Percentiles rank a stretch among this genome's conserved stretches.
Evolutionary conservation across 179 eudicot species (phyloP).

Genomic region (Camellia oleifera): DNA sequence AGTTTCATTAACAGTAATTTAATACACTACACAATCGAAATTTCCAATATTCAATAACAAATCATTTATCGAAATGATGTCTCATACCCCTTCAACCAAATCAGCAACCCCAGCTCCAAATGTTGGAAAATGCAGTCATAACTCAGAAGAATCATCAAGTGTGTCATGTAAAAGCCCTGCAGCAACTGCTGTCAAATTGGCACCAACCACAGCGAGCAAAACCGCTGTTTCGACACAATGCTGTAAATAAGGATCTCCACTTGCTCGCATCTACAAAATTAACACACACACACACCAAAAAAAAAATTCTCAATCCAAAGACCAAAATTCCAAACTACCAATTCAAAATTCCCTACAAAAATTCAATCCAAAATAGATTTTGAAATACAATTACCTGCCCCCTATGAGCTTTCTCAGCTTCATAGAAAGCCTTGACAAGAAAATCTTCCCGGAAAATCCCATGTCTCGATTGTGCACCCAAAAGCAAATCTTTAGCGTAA

Average conservation of each 20-base stretch:
- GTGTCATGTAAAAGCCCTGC: conserved; percentile 96
- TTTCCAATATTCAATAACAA: not conserved
- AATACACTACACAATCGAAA: not conserved
- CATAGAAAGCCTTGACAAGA: conserved; percentile 82
- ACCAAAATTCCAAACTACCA: conserved; percentile 1
- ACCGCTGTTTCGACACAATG: conserved; percentile 95
- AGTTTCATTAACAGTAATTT: not conserved
- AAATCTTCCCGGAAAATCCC: conserved; percentile 59
- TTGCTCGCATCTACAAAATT: conserved; percentile 66
- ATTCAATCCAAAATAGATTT: conserved; percentile 1
- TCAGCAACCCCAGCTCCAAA: conserved; percentile 89
- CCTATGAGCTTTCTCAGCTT: conserved; percentile 94
- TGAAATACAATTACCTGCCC: conserved; percentile 62
- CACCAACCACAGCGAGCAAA: conserved; percentile 75
- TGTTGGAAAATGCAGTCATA: conserved; percentile 53
- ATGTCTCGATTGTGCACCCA: conserved; percentile 67
- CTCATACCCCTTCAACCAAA: conserved; percentile 83
- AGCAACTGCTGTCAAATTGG: conserved; percentile 83
- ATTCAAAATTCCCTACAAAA: not conserved
- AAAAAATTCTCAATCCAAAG: conserved; percentile 6
- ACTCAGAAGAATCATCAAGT: conserved; percentile 73
- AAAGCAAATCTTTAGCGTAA: conserved; percentile 59
- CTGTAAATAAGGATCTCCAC: conserved; percentile 89
- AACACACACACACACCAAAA: not conserved
- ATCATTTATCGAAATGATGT: not conserved